A percentile compares a stretch with the other conserved stretches of the same genome.
Conservation (phyloP, 1,139 yeast genomes). For the Blastobotrys serpentis region DNA sequence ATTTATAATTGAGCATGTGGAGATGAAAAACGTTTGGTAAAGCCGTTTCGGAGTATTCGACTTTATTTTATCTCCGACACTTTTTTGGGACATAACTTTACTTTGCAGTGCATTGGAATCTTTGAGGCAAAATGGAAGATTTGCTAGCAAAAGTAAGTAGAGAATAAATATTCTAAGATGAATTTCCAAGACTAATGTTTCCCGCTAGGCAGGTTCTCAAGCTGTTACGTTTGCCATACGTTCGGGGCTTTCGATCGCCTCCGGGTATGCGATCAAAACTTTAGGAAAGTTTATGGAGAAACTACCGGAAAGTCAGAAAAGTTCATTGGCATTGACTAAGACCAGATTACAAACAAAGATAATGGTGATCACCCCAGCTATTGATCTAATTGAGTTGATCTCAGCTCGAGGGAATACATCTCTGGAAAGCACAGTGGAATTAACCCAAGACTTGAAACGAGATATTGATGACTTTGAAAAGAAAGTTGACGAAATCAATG, state of each 20-base stretch:
- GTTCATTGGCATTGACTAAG: constrained; percentile 45
- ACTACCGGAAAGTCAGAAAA: constrained; percentile 59
- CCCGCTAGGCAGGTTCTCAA: constrained; percentile 68
- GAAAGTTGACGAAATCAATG: constrained; percentile 41
- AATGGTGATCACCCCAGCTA: constrained; percentile 63
- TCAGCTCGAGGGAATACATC: constrained; percentile 73
- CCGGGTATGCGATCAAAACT: constrained; percentile 71
- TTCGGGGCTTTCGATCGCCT: constrained; percentile 74
- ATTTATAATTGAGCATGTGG: too few species aligned
- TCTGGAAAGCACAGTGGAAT: constrained; percentile 54
- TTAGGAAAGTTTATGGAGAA: constrained; percentile 57
- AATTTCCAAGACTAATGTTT: background rate
- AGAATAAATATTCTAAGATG: background rate
- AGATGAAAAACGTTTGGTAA: too few species aligned
- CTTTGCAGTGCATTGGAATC: too few species aligned
- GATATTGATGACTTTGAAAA: constrained; percentile 63
- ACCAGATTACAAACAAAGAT: constrained; percentile 58
- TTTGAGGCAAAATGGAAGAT: constrained; percentile 21
- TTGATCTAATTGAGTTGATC: constrained; percentile 65
- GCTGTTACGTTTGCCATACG: constrained; percentile 78
- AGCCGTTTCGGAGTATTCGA: too few species aligned
- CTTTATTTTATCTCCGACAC: too few species aligned
- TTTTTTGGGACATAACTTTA: too few species aligned
- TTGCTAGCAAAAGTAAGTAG: constrained; percentile 19
- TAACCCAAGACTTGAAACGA: constrained; percentile 55